phyloP scores from a whole-genome alignment of 257 asterid genomes.

The Craterostigma plantagineum region DNA sequence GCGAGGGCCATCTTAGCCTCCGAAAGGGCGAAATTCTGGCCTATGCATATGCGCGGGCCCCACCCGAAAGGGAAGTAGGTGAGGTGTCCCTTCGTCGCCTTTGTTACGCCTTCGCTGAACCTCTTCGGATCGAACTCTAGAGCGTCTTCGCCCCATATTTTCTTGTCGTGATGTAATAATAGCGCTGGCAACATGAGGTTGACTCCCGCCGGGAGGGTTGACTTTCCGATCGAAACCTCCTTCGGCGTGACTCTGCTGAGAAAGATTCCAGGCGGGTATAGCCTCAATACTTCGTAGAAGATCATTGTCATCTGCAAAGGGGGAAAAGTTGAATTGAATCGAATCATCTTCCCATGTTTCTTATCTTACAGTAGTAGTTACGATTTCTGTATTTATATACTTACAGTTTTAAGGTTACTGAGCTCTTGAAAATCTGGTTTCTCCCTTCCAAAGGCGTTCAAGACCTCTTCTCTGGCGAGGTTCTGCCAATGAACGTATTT shows the following conservation, averaged over 20 bases:
- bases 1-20: conserved; percentile 41
- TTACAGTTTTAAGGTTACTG: conserved; percentile 22
- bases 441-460: conserved; percentile 12
- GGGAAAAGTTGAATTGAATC: too few species aligned
- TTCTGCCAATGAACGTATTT: conserved; percentile 27
- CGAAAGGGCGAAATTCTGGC: conserved; percentile 31
- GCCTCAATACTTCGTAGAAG: conserved; percentile 32
- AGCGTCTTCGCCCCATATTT: conserved; percentile 40
- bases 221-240: conserved; percentile 17
- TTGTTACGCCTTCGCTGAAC: conserved; percentile 21
- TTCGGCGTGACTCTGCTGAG: conserved; percentile 6
- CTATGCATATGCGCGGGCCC: conserved; percentile 44
- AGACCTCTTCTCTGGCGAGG: conserved; percentile 39
- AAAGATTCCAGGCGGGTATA: conserved; percentile 24
- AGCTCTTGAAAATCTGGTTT: conserved; percentile 22
- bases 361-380: background rate
- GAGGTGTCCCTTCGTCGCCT: conserved; percentile 17
- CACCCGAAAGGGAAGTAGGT: conserved; percentile 23
- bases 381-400: too few species aligned
- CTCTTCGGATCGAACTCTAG: conserved; percentile 40
- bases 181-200: conserved; percentile 16
- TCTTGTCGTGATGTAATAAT: conserved; percentile 18
- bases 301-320: conserved; percentile 30
- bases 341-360: too few species aligned
- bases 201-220: conserved; percentile 23